These are phyloP conservation scores for Paramarasmius palmivorus DNA, from an alignment of 1,284 basidiomycete species.

Conservation along the genomic window DNA sequence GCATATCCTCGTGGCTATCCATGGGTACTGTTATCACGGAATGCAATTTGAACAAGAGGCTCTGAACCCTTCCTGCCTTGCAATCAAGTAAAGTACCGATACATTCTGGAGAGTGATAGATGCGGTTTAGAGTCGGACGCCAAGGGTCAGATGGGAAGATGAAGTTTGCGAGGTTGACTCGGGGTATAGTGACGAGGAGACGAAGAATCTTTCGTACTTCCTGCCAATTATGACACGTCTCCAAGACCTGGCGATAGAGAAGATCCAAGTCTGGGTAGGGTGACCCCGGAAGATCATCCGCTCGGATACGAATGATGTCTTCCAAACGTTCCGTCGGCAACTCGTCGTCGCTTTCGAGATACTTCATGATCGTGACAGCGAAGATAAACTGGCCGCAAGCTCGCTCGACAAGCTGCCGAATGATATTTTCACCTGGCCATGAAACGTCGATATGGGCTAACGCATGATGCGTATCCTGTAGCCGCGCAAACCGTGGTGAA, in stretches of 20 bases:
- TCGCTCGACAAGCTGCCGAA: not conserved
- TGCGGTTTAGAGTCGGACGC: no score
- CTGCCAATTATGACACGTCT: not conserved
- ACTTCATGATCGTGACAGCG: not conserved
- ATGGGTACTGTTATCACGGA: no score
- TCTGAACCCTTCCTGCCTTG: no score
- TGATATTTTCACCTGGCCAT: not conserved
- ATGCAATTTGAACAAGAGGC: no score
- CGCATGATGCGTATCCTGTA: not conserved
- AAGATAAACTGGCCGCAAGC: not conserved
- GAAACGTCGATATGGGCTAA: not conserved
- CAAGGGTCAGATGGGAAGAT: no score
- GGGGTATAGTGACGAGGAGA: no score
- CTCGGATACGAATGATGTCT: not conserved
- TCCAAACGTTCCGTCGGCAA: not conserved
- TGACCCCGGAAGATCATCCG: not conserved
- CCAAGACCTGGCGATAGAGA: not conserved
- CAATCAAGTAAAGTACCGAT: no score
- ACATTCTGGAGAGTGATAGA: no score
- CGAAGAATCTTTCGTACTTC: no score
- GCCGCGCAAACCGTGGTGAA: not conserved
- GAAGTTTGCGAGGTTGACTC: no score
- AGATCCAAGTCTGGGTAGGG: conserved; percentile 1
- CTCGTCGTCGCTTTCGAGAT: not conserved
- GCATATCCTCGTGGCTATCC: no score